phyloP scores from a whole-genome alignment of 2,329 filamentous ascomycete genomes.

The Fusarium zealandicum region DNA sequence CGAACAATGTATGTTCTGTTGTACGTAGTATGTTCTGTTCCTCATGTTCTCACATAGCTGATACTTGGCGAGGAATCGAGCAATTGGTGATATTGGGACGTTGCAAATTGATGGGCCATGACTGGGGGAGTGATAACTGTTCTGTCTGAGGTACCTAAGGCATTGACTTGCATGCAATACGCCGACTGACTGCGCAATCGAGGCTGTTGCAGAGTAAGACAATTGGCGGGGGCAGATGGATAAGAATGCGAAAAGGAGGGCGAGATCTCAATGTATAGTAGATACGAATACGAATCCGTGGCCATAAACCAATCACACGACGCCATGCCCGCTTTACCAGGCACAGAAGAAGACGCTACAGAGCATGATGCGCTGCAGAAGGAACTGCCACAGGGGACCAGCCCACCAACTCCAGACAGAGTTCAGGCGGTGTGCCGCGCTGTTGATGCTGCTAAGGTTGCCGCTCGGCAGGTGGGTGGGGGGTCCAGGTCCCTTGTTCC shows the following conservation, averaged over 20 bases:
- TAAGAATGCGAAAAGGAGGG: conserved; percentile 37
- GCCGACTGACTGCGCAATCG: conserved; percentile 5
- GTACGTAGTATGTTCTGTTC: background rate
- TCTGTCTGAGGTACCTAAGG: too few species aligned
- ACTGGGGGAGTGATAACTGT: too few species aligned
- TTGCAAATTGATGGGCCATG: background rate
- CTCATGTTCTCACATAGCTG: background rate
- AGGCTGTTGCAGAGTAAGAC: background rate
- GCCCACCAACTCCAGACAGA: conserved; percentile 11
- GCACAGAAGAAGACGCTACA: background rate
- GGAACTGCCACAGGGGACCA: conserved; percentile 3
- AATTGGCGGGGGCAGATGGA: conserved; percentile 13
- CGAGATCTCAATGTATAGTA: conserved; percentile 23
- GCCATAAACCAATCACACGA: conserved; percentile 20
- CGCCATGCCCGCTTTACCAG: background rate
- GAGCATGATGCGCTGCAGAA: conserved; percentile 13
- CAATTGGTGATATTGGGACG: background rate
- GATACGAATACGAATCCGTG: conserved; percentile 38
- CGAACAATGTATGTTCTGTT: too few species aligned
- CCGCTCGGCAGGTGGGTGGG: conserved; percentile 22
- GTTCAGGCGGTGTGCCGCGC: conserved; percentile 27
- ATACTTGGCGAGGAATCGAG: conserved; percentile 7
- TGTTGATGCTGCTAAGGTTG: conserved; percentile 23
- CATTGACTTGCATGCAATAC: too few species aligned
- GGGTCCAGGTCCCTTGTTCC: conserved; percentile 11